phyloP scores from a whole-genome alignment of 2,329 filamentous ascomycete genomes.

The Monilinia polystroma region DNA sequence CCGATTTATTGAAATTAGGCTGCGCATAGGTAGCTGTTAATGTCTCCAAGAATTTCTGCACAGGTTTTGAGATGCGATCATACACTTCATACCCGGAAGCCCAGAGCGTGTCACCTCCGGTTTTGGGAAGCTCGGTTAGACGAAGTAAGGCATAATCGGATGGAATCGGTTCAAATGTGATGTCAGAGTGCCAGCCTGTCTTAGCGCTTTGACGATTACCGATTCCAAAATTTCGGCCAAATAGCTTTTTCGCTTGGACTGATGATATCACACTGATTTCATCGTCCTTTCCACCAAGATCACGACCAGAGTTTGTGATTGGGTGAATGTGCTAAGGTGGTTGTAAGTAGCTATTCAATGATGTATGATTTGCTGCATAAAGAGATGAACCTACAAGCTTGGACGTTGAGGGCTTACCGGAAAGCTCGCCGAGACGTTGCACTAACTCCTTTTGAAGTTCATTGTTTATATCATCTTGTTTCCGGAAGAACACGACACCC shows the following conservation, averaged over 20 bases:
- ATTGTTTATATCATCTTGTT: constrained; percentile 59
- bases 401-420: constrained; percentile 55
- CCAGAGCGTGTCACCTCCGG: constrained; percentile 57
- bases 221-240: constrained; percentile 44
- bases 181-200: constrained; percentile 60
- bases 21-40: constrained; percentile 56
- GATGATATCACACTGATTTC: constrained; percentile 66
- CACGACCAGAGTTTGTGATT: constrained; percentile 52
- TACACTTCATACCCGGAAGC: constrained; percentile 67
- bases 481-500: constrained; percentile 69
- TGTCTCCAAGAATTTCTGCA: constrained; percentile 57
- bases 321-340: constrained; percentile 56
- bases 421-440: constrained; percentile 57
- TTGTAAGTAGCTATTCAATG: background rate
- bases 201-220: constrained; percentile 49
- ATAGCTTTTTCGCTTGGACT: constrained; percentile 52
- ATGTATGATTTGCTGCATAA: background rate
- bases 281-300: constrained; percentile 55
- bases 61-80: constrained; percentile 57
- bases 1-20: constrained; percentile 52
- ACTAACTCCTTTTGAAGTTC: constrained; percentile 66
- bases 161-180: constrained; percentile 63
- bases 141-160: constrained; percentile 57
- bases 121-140: constrained; percentile 37
- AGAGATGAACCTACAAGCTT: constrained; percentile 41